These are phyloP conservation scores for Fragilariopsis cylindrus DNA, from an alignment of 108 stramenopile species.

Conservation along the genomic window DNA sequence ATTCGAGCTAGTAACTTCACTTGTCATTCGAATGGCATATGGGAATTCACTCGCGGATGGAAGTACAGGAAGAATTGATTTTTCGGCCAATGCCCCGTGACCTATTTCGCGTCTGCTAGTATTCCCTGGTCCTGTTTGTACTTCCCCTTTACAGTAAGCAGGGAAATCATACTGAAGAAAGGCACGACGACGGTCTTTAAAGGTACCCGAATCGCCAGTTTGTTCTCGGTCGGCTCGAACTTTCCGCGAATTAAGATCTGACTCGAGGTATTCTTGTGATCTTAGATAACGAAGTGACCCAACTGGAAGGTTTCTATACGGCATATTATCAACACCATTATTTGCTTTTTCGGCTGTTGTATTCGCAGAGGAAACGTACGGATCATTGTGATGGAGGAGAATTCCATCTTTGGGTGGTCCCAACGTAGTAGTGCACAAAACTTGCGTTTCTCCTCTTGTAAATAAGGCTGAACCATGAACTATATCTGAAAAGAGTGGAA, in stretches of 20 bases:
- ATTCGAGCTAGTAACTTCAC: slow-evolving; percentile 79
- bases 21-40: slow-evolving; percentile 80
- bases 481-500: slow-evolving; percentile 39
- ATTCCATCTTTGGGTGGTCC: slow-evolving; percentile 67
- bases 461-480: slow-evolving; percentile 88
- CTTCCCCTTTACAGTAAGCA: slow-evolving; percentile 64
- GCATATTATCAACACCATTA: slow-evolving; percentile 7
- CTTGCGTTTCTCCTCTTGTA: slow-evolving; percentile 86
- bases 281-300: slow-evolving; percentile 59
- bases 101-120: slow-evolving; percentile 68
- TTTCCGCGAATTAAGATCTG: slow-evolving; percentile 59
- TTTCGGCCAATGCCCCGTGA: slow-evolving; percentile 89
- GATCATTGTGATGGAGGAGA: slow-evolving; percentile 32
- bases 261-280: slow-evolving; percentile 56
- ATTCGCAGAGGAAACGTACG: slow-evolving; percentile 27
- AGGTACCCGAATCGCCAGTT: slow-evolving; percentile 68
- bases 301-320: slow-evolving; percentile 39
- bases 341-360: background rate
- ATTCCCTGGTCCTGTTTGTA: slow-evolving; percentile 42
- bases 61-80: slow-evolving; percentile 78
- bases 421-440: slow-evolving; percentile 73
- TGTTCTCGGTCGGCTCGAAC: slow-evolving; percentile 57
- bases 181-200: slow-evolving; percentile 52
- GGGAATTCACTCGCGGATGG: slow-evolving; percentile 77
- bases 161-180: slow-evolving; percentile 93